These are phyloP conservation scores for Cytospora piceicola DNA, from an alignment of 2,329 filamentous ascomycete genomes.

Conservation along the genomic window DNA sequence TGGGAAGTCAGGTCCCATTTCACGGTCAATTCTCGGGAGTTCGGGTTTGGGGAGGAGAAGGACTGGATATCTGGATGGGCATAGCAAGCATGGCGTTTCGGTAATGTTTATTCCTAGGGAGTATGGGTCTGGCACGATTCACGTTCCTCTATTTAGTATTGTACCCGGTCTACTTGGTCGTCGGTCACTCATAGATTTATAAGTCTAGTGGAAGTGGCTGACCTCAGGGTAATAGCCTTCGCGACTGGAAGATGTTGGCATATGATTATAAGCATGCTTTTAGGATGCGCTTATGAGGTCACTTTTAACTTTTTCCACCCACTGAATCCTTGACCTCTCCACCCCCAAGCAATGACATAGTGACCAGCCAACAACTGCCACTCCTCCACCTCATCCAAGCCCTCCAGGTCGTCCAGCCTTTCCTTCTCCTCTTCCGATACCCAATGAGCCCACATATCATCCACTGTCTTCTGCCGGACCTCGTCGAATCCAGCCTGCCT, in stretches of 20 bases:
- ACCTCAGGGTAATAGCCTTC: not conserved
- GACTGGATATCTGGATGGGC: not conserved
- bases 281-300: not conserved
- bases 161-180: not conserved
- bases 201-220: not conserved
- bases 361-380: slow-evolving; percentile 85
- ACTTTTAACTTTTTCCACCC: slow-evolving; percentile 26
- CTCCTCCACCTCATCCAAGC: slow-evolving; percentile 94
- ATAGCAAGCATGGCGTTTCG: not conserved
- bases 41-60: not conserved
- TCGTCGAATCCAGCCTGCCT: slow-evolving; percentile 65
- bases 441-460: slow-evolving; percentile 77
- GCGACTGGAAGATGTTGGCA: not conserved
- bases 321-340: slow-evolving; percentile 58
- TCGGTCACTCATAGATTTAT: not conserved
- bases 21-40: not conserved
- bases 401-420: slow-evolving; percentile 77
- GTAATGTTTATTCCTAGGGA: not conserved
- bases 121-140: not conserved
- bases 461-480: slow-evolving; percentile 50
- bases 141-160: not conserved
- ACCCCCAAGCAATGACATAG: slow-evolving; percentile 90
- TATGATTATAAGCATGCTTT: not conserved
- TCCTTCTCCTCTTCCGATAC: slow-evolving; percentile 72
- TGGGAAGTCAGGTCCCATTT: not conserved